Base-by-base conservation (phyloP, 73 alveolate genomes). In the Paramecium pentaurelia region DNA sequence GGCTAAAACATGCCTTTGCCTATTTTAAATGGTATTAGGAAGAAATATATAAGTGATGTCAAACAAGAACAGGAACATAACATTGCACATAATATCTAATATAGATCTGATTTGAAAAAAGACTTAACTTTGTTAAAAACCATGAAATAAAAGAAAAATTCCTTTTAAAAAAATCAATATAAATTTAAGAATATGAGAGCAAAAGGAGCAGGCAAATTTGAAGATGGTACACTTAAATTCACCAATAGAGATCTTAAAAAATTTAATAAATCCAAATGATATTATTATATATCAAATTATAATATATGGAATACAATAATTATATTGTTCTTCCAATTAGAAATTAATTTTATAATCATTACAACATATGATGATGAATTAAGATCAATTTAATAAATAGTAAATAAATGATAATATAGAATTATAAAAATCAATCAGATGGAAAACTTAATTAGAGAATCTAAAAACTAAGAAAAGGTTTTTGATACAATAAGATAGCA, bases 181-280 rank as follows among this genome's bases (percentile, higher is more conserved):
- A 80, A 80, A 80, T 80, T 80, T 49, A 47, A 80, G 38, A 49
- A 80, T 80, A 42, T 80, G 44, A 80, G 49, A 16, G 47, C 91
- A 0, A 80, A 80, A 42, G 44, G 51, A 22, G 32, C 58, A 9
- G 91, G 91, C 6, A 45, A 80, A 80, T 80, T 45, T 20, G 14
- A 80, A n/a, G 34, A 80, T 80, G 91, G 91, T 7, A 18, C 71
- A 10, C 71, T 80, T 8, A 32, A 80, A 45, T 47, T 80, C 27
- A 10, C 71, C 27, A 27, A 80, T 14, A 80, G 30, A 36, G 91
- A 80, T 16, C 45, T 80, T 44, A 42, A 80, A 10, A 45, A 47
- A 80, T 16, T 80, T 11, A 80, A 80, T 11, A 18, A 49, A 18
- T 18, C 75, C 14, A 80, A 47, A 49, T 80, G 91, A 80, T 6